phyloP scores from a whole-genome alignment of 2,329 filamentous ascomycete genomes.

The Fusarium papillatum region DNA sequence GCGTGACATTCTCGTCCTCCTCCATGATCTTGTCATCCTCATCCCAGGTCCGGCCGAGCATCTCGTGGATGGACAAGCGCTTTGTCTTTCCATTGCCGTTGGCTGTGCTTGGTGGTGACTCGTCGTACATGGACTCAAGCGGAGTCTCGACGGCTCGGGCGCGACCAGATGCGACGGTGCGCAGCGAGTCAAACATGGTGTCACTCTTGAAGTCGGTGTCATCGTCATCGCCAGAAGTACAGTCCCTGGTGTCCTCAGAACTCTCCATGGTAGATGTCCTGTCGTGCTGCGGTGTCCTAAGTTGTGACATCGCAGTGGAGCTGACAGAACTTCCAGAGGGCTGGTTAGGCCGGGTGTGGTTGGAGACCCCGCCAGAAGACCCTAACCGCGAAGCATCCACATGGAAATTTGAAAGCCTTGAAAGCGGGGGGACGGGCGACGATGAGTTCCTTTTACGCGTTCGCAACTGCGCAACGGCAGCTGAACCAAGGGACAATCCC shows the following conservation, averaged over 20 bases:
- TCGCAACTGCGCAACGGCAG: constrained; percentile 40
- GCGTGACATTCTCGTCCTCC: constrained; percentile 72
- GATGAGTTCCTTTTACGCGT: constrained; percentile 61
- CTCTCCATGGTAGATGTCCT: constrained; percentile 73
- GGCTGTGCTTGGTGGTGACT: constrained; percentile 75
- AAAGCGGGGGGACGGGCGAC: constrained; percentile 69
- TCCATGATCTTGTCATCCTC: constrained; percentile 71
- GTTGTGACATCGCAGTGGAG: constrained; percentile 57
- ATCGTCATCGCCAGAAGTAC: constrained; percentile 79
- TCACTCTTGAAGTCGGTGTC: constrained; percentile 86
- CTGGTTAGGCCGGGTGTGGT: constrained; percentile 55
- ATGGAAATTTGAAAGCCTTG: constrained; percentile 67
- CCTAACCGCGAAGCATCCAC: constrained; percentile 64
- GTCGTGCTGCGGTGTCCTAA: constrained; percentile 49
- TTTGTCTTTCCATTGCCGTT: constrained; percentile 66
- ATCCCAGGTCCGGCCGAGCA: constrained; percentile 68
- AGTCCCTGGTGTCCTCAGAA: constrained; percentile 76
- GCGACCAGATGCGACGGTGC: constrained; percentile 77
- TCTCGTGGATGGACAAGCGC: constrained; percentile 71
- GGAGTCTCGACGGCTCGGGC: constrained; percentile 77
- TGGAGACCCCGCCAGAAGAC: constrained; percentile 54
- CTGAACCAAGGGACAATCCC: constrained; percentile 43
- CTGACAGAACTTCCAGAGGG: constrained; percentile 58
- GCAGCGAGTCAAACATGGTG: constrained; percentile 81
- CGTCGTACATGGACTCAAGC: constrained; percentile 85